Evolutionary conservation across 345 rosid genomes (phyloP), one percentile per base, ranked within the genome.

Genomic region (Hypericum androsaemum): DNA sequence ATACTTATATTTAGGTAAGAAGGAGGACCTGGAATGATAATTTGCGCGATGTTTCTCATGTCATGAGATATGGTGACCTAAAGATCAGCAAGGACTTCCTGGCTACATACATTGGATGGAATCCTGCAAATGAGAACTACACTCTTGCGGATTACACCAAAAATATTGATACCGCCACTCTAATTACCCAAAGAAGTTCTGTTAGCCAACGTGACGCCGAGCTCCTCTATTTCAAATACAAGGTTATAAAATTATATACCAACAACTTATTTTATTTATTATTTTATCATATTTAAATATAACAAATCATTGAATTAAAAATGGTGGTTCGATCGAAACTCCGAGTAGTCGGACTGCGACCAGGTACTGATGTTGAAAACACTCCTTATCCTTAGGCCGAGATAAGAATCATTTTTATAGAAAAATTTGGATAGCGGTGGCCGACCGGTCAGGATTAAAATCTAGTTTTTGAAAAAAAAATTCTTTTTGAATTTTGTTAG

Each of bases 31-130:
- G 60, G 48, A 5, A 1, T 51, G 80, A 66, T 54, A n/a, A 47
- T 15, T 3, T 12, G 1, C 4, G 8, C 0, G 13, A 6, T 32
- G 39, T 47, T 10, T 86, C 95, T 49, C 87, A 86, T 63, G 89
- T 82, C 5, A 69, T 64, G 73, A 66, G 62, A 50, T 86, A 72
- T 46, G 95, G 95, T 53, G 46, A 71, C 52, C 11, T 32, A 50
- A 10, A 46, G 15, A 60, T 82, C 14, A 32, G 43, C n/a, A 22
- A 62, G 2, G 74, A 67, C 11, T 32, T 61, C 35, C 66, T 78
- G 8, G 64, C 47, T 5, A 43, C 67, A 54, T 82, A 72, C 60
- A 56, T 82, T 47, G 84, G 89, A 41, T 35, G 46, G 12, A 70
- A 61, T 50, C 71, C 78, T 28, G 47, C 12, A 8, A 61, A 58